phyloP scores from a whole-genome alignment of 768 basidiomycete genomes.

The Mycena chlorophos region DNA sequence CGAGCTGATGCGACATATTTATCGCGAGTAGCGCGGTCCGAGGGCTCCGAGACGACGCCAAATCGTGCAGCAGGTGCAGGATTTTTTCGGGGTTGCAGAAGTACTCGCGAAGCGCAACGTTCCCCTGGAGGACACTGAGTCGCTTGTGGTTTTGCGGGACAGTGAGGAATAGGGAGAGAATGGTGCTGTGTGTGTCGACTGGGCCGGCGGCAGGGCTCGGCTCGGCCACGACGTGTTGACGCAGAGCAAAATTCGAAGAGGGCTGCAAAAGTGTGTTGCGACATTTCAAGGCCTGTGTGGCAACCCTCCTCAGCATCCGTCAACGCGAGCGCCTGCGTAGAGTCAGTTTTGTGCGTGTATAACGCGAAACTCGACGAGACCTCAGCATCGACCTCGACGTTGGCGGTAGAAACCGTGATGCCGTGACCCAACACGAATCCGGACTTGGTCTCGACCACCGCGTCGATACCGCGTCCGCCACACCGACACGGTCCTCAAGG shows the following conservation, averaged over 20 bases:
- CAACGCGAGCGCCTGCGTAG: not conserved
- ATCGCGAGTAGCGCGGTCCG: slow-evolving; percentile 47
- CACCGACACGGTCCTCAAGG: no score
- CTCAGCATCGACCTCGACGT: no score
- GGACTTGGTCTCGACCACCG: not conserved
- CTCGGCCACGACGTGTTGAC: not conserved
- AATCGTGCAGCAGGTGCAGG: slow-evolving; percentile 31
- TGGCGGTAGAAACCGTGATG: not conserved
- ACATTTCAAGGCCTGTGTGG: slow-evolving; percentile 26
- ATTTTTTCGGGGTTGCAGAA: slow-evolving; percentile 35
- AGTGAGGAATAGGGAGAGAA: slow-evolving; percentile 10
- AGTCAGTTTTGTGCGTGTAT: slow-evolving; percentile 15
- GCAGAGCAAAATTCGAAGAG: slow-evolving; percentile 13
- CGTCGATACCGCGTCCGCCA: no score
- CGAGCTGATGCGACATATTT: slow-evolving; percentile 48
- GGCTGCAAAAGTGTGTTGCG: slow-evolving; percentile 21
- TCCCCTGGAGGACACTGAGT: slow-evolving; percentile 1
- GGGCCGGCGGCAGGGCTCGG: not conserved
- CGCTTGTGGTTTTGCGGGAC: slow-evolving; percentile 6
- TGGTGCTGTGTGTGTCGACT: not conserved
- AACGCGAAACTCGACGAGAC: no score
- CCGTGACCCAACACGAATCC: not conserved
- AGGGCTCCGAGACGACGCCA: slow-evolving; percentile 37
- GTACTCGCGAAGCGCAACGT: slow-evolving; percentile 16
- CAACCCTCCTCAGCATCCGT: slow-evolving; percentile 64